Percentiles rank a stretch among this genome's conserved stretches.
These are phyloP conservation scores for Fusarium caatingaense DNA, from an alignment of 2,329 filamentous ascomycete genomes.

Conservation along the genomic window DNA sequence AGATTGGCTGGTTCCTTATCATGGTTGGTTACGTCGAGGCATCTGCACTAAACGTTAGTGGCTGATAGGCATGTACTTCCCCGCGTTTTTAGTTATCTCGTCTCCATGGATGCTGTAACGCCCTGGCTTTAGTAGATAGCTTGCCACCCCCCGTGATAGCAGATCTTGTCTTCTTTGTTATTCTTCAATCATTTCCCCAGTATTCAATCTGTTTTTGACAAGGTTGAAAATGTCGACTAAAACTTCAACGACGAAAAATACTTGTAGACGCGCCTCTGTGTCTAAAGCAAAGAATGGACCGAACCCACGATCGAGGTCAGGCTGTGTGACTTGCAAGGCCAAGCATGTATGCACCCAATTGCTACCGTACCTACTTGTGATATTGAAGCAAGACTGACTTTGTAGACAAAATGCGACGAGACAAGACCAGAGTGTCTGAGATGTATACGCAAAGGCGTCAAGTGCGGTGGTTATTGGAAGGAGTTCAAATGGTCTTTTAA, in stretches of 20 bases:
- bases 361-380: no score
- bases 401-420: constrained; percentile 50
- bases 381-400: no score
- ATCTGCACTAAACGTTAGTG: constrained; percentile 19
- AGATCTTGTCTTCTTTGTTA: constrained; percentile 13
- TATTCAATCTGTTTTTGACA: no score
- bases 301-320: constrained; percentile 46
- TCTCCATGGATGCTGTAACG: constrained; percentile 7
- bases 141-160: constrained; percentile 25
- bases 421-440: constrained; percentile 45
- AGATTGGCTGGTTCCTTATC: constrained; percentile 24
- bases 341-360: constrained; percentile 47
- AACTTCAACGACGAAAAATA: constrained; percentile 12
- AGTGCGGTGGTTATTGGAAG: constrained; percentile 46
- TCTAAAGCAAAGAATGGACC: constrained; percentile 29
- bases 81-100: constrained; percentile 38
- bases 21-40: constrained; percentile 5
- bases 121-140: constrained; percentile 4
- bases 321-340: constrained; percentile 49
- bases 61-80: constrained; percentile 41
- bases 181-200: not conserved
- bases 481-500: constrained; percentile 57
- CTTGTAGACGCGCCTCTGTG: constrained; percentile 14
- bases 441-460: constrained; percentile 46
- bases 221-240: constrained; percentile 15